Conservation (phyloP, 345 rosid genomes). For the Lepidium africanum region DNA sequence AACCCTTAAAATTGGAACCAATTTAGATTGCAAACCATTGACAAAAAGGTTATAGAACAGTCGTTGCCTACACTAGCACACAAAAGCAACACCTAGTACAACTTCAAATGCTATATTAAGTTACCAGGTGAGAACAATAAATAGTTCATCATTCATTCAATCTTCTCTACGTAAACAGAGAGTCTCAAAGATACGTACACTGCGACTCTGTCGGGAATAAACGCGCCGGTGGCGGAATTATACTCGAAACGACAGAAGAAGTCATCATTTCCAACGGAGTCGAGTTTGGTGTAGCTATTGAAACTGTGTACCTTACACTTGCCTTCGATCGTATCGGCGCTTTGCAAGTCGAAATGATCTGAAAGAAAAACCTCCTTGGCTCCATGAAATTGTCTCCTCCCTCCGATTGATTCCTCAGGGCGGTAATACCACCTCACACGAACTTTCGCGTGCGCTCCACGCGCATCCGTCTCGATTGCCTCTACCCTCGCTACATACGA, state of each 20-base stretch:
- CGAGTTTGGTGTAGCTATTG: conserved; percentile 80
- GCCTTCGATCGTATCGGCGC: conserved; percentile 87
- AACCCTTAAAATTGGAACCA: not conserved
- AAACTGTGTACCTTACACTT: conserved; percentile 91
- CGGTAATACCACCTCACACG: conserved; percentile 94
- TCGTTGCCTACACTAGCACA: not conserved
- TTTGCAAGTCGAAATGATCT: conserved; percentile 77
- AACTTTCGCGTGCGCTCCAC: conserved; percentile 68
- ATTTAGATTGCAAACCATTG: not conserved
- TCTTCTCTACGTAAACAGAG: not conserved
- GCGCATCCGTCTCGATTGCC: conserved; percentile 75
- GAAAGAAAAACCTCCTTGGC: conserved; percentile 93
- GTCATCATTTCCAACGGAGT: conserved; percentile 88
- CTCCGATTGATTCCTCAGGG: conserved; percentile 97
- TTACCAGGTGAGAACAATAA: not conserved
- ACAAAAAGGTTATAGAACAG: not conserved
- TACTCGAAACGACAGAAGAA: conserved; percentile 99
- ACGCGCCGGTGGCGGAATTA: conserved; percentile 76
- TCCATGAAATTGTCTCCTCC: conserved; percentile 91
- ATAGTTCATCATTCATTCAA: not conserved
- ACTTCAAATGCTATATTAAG: not conserved
- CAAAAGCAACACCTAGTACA: not conserved
- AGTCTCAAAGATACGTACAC: conserved; percentile 47
- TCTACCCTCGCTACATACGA: conserved; percentile 91
- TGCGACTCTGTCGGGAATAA: conserved; percentile 86